Evolutionary conservation across 257 asterid species (phyloP).

Genomic region (Rubia yunnanensis): DNA sequence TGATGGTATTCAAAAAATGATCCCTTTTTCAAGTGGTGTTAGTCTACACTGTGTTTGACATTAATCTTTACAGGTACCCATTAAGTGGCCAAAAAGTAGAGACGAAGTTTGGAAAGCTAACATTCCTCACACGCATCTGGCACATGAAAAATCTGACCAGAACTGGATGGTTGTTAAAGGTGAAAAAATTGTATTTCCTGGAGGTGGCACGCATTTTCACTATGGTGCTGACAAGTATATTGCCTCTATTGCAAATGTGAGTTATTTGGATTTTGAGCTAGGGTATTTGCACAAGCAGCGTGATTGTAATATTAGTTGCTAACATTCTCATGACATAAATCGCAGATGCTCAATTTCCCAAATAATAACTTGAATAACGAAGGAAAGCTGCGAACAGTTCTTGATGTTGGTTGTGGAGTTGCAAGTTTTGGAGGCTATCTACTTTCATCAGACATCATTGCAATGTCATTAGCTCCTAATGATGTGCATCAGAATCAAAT

Average conservation of each 20-base stretch:
- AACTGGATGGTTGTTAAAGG: slow-evolving; percentile 98
- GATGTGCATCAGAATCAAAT: slow-evolving; percentile 96
- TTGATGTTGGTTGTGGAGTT: slow-evolving; percentile 95
- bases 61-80: slow-evolving; percentile 45
- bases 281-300: neutral
- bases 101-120: slow-evolving; percentile 93
- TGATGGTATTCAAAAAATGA: slow-evolving; percentile 12
- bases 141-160: slow-evolving; percentile 93
- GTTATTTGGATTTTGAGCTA: slow-evolving; percentile 11
- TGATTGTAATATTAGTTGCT: slow-evolving; percentile 3
- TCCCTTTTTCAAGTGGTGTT: neutral
- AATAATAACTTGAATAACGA: slow-evolving; percentile 56
- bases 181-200: slow-evolving; percentile 72
- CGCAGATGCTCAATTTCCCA: slow-evolving; percentile 80
- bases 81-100: slow-evolving; percentile 94
- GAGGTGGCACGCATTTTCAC: slow-evolving; percentile 97
- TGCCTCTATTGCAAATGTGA: slow-evolving; percentile 81
- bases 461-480: slow-evolving; percentile 93
- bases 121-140: slow-evolving; percentile 95
- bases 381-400: slow-evolving; percentile 73
- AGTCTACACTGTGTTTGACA: slow-evolving; percentile 3
- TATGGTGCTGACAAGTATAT: slow-evolving; percentile 91
- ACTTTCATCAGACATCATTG: slow-evolving; percentile 68
- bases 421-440: slow-evolving; percentile 97
- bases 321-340: slow-evolving; percentile 11